Conservation (phyloP, 108 stramenopile species). For the Cyclotella choctawhatcheeana region DNA sequence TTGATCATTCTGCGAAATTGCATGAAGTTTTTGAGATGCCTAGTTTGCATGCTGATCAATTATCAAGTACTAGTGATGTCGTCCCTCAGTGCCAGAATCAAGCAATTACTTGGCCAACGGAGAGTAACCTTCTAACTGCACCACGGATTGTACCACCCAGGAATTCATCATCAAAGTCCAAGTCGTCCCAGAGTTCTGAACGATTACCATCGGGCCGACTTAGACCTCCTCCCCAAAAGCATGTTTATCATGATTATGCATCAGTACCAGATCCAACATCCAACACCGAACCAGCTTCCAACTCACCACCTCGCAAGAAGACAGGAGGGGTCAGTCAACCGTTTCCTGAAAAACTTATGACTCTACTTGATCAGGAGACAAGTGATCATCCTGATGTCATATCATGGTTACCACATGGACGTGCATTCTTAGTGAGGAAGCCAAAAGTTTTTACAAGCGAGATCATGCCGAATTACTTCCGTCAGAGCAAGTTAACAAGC, state of each 20-base stretch:
- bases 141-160: neutral
- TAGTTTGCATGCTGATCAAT: neutral
- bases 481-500: constrained; percentile 57
- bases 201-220: constrained; percentile 1
- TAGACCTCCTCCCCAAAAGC: constrained; percentile 35
- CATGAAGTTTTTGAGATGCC: constrained; percentile 3
- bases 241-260: constrained; percentile 83
- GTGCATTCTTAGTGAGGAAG: constrained; percentile 80
- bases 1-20: neutral
- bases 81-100: neutral
- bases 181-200: neutral
- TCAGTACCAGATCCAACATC: constrained; percentile 36
- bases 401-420: constrained; percentile 83
- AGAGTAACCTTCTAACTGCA: neutral
- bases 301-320: constrained; percentile 2
- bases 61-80: neutral
- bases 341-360: constrained; percentile 76
- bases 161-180: neutral
- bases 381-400: constrained; percentile 60
- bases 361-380: constrained; percentile 71
- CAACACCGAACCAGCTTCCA: neutral
- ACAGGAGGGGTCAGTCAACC: constrained; percentile 65
- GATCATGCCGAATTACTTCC: constrained; percentile 84
- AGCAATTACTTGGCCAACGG: neutral
- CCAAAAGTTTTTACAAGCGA: constrained; percentile 66